Conservation (phyloP, 225 moss, liverwort and hornwort genomes). For the Polytrichum formosum region DNA sequence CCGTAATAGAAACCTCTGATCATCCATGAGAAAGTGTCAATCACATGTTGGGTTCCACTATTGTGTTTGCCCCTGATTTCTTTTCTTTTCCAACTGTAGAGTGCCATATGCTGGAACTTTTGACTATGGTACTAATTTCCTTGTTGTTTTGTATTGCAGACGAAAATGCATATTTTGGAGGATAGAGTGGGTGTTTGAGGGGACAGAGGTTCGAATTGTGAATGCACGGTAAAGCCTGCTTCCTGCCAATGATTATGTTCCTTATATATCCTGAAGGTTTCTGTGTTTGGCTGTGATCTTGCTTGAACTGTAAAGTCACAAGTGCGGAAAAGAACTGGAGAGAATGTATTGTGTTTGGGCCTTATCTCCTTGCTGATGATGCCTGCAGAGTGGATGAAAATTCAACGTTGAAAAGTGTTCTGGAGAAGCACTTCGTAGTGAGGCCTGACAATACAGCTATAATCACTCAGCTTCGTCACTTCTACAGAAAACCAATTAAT, state of each 20-base stretch:
- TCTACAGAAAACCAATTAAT: conserved; percentile 35
- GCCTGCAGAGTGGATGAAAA: conserved; percentile 79
- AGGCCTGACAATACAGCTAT: conserved; percentile 38
- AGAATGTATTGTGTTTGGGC: background rate
- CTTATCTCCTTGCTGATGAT: too few species aligned
- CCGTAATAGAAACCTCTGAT: too few species aligned
- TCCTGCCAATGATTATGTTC: background rate
- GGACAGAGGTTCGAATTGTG: conserved; percentile 60
- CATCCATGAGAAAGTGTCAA: too few species aligned
- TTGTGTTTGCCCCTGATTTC: too few species aligned
- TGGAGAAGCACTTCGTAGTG: conserved; percentile 55
- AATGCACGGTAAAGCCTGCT: conserved; percentile 42
- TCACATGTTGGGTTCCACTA: too few species aligned
- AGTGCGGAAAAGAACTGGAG: background rate
- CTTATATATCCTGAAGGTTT: too few species aligned
- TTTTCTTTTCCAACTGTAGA: too few species aligned
- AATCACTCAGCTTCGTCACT: conserved; percentile 59
- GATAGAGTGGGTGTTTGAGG: conserved; percentile 83
- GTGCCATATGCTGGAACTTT: too few species aligned
- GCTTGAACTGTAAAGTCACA: background rate
- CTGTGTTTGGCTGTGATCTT: too few species aligned
- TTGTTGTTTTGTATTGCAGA: conserved; percentile 39
- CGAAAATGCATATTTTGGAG: conserved; percentile 90
- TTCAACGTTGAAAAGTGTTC: conserved; percentile 38
- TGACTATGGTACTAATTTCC: too few species aligned